A percentile compares a stretch with the other conserved stretches of the same genome.
phyloP scores from a whole-genome alignment of 2,329 filamentous ascomycete species.

The Phyllosticta capitalensis region DNA sequence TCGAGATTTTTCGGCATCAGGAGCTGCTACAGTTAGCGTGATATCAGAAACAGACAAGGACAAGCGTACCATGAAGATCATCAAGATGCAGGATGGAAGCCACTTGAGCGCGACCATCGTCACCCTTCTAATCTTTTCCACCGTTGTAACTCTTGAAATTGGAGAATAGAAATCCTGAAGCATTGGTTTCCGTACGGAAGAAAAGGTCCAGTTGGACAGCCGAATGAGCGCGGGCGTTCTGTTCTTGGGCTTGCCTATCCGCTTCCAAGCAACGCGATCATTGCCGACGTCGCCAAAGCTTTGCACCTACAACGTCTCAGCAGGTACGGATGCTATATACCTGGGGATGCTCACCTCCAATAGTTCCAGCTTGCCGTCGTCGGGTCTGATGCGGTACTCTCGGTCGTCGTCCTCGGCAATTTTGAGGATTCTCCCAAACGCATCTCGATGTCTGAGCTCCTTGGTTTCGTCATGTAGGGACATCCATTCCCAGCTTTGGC shows the following conservation, averaged over 20 bases:
- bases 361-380: background rate
- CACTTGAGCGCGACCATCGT: background rate
- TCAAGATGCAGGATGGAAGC: constrained; percentile 4
- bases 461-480: background rate
- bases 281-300: background rate
- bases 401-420: background rate
- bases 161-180: background rate
- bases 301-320: background rate
- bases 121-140: background rate
- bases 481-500: background rate
- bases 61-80: constrained; percentile 4
- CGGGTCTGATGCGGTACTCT: background rate
- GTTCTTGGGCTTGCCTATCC: background rate
- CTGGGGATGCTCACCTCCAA: background rate
- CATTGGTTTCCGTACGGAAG: background rate
- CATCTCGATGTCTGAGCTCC: background rate
- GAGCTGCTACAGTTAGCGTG: background rate
- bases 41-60: background rate
- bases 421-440: background rate
- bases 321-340: background rate
- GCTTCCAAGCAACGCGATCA: background rate
- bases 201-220: constrained; percentile 2
- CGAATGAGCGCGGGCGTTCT: background rate
- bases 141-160: background rate
- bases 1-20: constrained; percentile 8